A percentile compares a stretch with the other conserved stretches of the same genome.
These are phyloP conservation scores for Candida adriatica DNA, from an alignment of 805 yeast genomes.

Conservation along the genomic window DNA sequence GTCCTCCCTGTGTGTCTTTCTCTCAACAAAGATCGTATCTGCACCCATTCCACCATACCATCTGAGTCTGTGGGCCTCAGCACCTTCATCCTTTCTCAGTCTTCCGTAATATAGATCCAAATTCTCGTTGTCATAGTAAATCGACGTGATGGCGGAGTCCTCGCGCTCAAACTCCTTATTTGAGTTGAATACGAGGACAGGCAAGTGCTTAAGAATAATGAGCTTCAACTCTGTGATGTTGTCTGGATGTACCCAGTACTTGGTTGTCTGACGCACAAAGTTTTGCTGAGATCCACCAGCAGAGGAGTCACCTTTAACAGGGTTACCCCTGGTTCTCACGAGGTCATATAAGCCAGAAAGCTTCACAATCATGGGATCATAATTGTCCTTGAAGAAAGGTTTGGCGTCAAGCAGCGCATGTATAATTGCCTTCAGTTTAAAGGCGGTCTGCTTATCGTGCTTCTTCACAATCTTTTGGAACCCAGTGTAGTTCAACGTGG, in stretches of 20 bases:
- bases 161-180: conserved; percentile 93
- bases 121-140: conserved; percentile 85
- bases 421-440: conserved; percentile 83
- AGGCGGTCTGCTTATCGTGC: conserved; percentile 85
- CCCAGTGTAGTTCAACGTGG: conserved; percentile 92
- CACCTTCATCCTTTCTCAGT: conserved; percentile 94
- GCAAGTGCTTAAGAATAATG: conserved; percentile 87
- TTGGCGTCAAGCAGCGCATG: conserved; percentile 89
- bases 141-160: conserved; percentile 95
- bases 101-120: conserved; percentile 93
- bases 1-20: conserved; percentile 98
- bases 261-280: conserved; percentile 96
- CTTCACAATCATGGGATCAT: conserved; percentile 82
- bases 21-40: conserved; percentile 89
- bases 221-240: conserved; percentile 94
- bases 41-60: conserved; percentile 99
- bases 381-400: conserved; percentile 93
- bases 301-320: conserved; percentile 87
- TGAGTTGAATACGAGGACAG: conserved; percentile 93
- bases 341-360: conserved; percentile 84
- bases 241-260: conserved; percentile 99
- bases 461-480: conserved; percentile 95
- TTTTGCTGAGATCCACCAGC: conserved; percentile 99
- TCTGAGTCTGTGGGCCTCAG: conserved; percentile 95
- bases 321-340: conserved; percentile 94